These are phyloP conservation scores for Fusarium sacchari DNA, from an alignment of 2,329 filamentous ascomycete genomes.

Conservation along the genomic window DNA sequence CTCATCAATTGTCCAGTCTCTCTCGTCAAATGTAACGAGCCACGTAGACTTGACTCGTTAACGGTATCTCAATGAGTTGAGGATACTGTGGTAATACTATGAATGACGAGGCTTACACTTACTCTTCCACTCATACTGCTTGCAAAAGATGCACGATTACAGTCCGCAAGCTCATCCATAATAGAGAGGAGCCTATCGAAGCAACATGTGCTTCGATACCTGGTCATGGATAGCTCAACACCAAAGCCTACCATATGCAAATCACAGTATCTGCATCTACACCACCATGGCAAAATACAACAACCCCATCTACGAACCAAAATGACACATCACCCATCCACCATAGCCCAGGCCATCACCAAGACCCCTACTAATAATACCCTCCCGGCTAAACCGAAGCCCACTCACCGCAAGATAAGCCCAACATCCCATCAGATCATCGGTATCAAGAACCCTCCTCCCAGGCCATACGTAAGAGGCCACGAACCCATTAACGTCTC, in stretches of 20 bases:
- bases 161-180: neutral
- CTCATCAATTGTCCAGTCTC: neutral
- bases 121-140: too few relatives aligned
- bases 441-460: neutral
- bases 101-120: too few relatives aligned
- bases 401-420: conserved; percentile 31
- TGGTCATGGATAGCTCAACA: neutral
- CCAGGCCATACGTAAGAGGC: conserved; percentile 5
- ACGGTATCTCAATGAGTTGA: neutral
- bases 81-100: neutral
- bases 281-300: conserved; percentile 7
- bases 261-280: conserved; percentile 6
- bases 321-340: neutral
- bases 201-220: neutral
- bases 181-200: neutral
- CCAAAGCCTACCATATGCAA: neutral
- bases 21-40: neutral
- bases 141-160: too few relatives aligned
- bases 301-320: neutral
- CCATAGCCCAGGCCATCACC: neutral
- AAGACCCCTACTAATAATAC: neutral
- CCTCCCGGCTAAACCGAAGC: conserved; percentile 4
- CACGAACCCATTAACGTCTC: neutral
- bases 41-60: too few relatives aligned
- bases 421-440: conserved; percentile 21